phyloP scores from a whole-genome alignment of 2,329 filamentous ascomycete species.

The Stemphylium beticola region DNA sequence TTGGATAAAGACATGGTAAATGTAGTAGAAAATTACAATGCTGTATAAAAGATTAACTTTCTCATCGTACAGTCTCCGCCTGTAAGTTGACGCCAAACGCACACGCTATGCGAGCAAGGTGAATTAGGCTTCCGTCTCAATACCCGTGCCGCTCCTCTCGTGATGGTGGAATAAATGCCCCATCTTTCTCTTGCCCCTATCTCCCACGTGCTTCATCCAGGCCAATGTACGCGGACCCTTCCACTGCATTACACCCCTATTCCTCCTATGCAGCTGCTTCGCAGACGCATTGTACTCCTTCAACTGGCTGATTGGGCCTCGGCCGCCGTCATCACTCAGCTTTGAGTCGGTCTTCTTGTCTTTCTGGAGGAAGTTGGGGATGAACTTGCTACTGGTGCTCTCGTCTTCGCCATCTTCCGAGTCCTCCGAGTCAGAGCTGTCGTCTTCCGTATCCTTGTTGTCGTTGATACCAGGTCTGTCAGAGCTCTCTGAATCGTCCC shows the following conservation, averaged over 20 bases:
- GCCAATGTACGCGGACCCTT: slow-evolving; percentile 62
- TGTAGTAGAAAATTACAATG: neutral
- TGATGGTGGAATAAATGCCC: slow-evolving; percentile 62
- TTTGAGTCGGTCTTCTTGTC: slow-evolving; percentile 30
- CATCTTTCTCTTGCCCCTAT: slow-evolving; percentile 56
- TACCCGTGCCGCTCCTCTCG: slow-evolving; percentile 59
- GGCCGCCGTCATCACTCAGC: slow-evolving; percentile 46
- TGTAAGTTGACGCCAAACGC: slow-evolving; percentile 7
- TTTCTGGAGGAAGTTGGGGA: slow-evolving; percentile 33
- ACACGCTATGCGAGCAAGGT: slow-evolving; percentile 4
- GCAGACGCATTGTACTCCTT: slow-evolving; percentile 57
- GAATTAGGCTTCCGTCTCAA: slow-evolving; percentile 72
- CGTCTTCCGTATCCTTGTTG: slow-evolving; percentile 41
- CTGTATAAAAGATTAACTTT: neutral
- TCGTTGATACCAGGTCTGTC: slow-evolving; percentile 17
- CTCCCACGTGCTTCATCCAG: slow-evolving; percentile 65
- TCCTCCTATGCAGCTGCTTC: slow-evolving; percentile 53
- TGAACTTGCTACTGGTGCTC: slow-evolving; percentile 21
- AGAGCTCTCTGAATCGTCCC: slow-evolving; percentile 38
- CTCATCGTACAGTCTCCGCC: neutral
- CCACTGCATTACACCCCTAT: slow-evolving; percentile 78
- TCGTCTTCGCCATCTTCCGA: slow-evolving; percentile 29
- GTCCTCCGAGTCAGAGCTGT: slow-evolving; percentile 35
- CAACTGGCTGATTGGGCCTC: slow-evolving; percentile 59
- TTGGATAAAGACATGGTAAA: slow-evolving; percentile 6